Evolutionary conservation across 306 rosid genomes (phyloP).

Genomic region (Dicorynia guianensis): DNA sequence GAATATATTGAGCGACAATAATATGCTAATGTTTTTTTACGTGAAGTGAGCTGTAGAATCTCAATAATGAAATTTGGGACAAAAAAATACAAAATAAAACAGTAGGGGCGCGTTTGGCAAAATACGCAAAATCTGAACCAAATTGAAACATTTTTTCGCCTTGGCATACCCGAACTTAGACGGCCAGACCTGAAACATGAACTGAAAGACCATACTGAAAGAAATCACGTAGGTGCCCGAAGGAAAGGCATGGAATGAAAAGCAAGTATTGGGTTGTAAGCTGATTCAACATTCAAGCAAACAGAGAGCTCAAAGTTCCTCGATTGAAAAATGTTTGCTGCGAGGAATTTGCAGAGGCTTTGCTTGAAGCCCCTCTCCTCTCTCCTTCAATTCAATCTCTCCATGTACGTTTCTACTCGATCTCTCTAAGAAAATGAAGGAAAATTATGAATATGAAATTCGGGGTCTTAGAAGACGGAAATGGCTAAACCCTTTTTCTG

Average conservation of each 20-base stretch:
- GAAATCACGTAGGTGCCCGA: conserved; percentile 3
- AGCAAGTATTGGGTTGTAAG: neutral
- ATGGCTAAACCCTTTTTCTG: conserved; percentile 19
- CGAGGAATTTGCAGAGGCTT: conserved; percentile 60
- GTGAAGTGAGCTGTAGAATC: too few relatives aligned
- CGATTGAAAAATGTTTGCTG: conserved; percentile 59
- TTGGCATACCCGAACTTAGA: too few relatives aligned
- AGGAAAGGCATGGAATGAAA: conserved; percentile 15
- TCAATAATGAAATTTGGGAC: too few relatives aligned
- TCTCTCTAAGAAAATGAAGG: conserved; percentile 31
- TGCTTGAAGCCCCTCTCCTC: conserved; percentile 63
- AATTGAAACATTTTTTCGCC: too few relatives aligned
- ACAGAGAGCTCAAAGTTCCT: neutral
- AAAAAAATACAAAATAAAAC: too few relatives aligned
- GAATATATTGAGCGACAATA: too few relatives aligned
- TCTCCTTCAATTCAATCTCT: conserved; percentile 61
- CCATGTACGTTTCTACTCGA: conserved; percentile 51
- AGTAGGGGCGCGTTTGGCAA: neutral
- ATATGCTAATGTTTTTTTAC: too few relatives aligned
- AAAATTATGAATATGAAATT: neutral
- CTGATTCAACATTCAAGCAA: neutral
- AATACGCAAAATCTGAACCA: too few relatives aligned
- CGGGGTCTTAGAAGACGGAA: neutral
- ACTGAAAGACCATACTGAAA: conserved; percentile 28
- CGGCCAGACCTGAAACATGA: conserved; percentile 40